These are phyloP conservation scores for Arthrobotrys megalospora DNA, from an alignment of 2,329 filamentous ascomycete genomes.

Conservation along the genomic window DNA sequence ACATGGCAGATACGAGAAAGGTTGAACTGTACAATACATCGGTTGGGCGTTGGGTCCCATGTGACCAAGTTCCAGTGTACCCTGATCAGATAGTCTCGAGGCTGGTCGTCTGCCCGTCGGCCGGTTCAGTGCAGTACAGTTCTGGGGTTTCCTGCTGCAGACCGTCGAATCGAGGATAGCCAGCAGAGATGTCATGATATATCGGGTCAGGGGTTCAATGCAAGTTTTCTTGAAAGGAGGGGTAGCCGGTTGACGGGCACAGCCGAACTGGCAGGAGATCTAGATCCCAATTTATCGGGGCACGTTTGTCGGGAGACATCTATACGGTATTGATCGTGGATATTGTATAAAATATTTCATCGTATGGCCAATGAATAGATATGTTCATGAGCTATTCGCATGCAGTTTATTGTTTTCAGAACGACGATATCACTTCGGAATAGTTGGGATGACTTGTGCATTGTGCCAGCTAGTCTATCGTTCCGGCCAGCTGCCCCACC, in stretches of 20 bases:
- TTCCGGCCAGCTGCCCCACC: slow-evolving; percentile 44
- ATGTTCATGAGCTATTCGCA: neutral
- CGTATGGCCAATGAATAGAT: neutral
- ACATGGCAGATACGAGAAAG: slow-evolving; percentile 3
- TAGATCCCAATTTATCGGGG: slow-evolving; percentile 12
- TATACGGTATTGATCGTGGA: neutral
- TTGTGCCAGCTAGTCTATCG: neutral
- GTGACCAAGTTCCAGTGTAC: slow-evolving; percentile 12
- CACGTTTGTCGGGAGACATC: neutral
- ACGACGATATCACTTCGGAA: neutral
- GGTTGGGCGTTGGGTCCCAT: slow-evolving; percentile 3
- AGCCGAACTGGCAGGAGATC: slow-evolving; percentile 26
- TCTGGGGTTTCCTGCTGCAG: neutral
- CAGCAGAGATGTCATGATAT: slow-evolving; percentile 25
- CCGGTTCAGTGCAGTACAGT: neutral
- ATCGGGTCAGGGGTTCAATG: slow-evolving; percentile 30
- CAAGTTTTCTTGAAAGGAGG: slow-evolving; percentile 33
- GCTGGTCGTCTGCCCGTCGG: neutral
- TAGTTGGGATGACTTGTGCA: too few species aligned
- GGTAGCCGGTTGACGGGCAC: slow-evolving; percentile 15
- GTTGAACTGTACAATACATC: neutral
- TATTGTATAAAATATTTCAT: neutral
- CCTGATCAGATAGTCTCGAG: slow-evolving; percentile 30
- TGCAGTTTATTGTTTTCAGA: neutral
- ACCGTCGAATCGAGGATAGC: slow-evolving; percentile 25